phyloP scores from a whole-genome alignment of 2,329 filamentous ascomycete genomes.

The Aspergillus sp. region DNA sequence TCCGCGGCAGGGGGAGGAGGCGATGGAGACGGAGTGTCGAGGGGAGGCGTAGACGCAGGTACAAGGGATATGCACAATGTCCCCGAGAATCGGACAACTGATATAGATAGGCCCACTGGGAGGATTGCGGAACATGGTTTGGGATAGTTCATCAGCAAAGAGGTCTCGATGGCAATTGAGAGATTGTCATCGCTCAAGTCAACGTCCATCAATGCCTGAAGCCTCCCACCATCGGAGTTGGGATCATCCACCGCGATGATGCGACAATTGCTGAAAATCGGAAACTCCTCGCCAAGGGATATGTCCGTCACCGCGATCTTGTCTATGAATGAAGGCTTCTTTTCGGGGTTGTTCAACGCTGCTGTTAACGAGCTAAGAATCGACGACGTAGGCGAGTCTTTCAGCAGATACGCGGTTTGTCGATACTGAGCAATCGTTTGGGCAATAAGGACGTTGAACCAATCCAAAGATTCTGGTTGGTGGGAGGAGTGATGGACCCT shows the following conservation, averaged over 20 bases:
- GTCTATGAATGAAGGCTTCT: conserved; percentile 88
- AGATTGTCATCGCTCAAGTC: conserved; percentile 90
- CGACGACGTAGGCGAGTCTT: conserved; percentile 52
- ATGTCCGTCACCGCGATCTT: conserved; percentile 93
- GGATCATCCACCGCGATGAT: conserved; percentile 75
- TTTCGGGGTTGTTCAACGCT: conserved; percentile 79
- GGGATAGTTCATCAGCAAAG: conserved; percentile 90
- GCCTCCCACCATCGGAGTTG: conserved; percentile 64
- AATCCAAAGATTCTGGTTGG: conserved; percentile 93
- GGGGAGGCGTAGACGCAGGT: conserved; percentile 55
- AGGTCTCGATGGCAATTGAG: conserved; percentile 91
- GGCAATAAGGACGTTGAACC: conserved; percentile 97
- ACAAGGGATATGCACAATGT: conserved; percentile 93
- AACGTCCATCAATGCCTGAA: conserved; percentile 96
- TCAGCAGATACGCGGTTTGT: conserved; percentile 86
- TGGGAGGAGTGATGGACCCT: conserved; percentile 65
- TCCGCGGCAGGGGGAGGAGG: conserved; percentile 27
- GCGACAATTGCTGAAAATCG: conserved; percentile 97
- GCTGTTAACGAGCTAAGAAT: conserved; percentile 83
- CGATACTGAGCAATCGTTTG: conserved; percentile 96
- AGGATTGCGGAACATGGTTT: conserved; percentile 84
- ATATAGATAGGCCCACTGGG: conserved; percentile 87
- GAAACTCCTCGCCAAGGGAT: conserved; percentile 92
- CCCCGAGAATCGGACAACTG: conserved; percentile 89
- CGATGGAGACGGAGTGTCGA: conserved; percentile 36